phyloP scores from a whole-genome alignment of 2,329 filamentous ascomycete species.

The Chaetomiaceae sp. region DNA sequence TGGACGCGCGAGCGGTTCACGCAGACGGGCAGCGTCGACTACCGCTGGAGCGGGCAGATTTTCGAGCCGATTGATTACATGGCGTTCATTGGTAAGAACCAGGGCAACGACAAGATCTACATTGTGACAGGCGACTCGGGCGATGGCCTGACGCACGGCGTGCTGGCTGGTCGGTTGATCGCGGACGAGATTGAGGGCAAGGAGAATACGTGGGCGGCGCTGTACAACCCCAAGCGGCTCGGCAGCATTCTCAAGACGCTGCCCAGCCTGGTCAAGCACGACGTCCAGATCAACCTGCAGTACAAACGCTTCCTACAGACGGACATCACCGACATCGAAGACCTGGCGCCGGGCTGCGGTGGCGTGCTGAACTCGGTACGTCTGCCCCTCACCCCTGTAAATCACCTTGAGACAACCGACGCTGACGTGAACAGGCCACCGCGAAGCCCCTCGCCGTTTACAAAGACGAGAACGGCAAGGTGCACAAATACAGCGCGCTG shows the following conservation, averaged over 20 bases:
- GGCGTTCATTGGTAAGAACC: constrained; percentile 51
- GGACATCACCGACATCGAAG: constrained; percentile 52
- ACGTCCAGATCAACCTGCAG: constrained; percentile 49
- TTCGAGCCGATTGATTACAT: constrained; percentile 50
- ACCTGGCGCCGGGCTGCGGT: constrained; percentile 42
- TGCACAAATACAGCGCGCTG: constrained; percentile 45
- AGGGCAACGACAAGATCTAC: constrained; percentile 44
- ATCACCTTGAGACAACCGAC: neutral
- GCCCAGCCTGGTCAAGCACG: constrained; percentile 42
- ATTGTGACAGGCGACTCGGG: constrained; percentile 52
- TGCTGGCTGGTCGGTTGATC: constrained; percentile 45
- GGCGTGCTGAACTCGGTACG: constrained; percentile 44
- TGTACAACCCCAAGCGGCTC: constrained; percentile 47
- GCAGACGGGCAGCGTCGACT: constrained; percentile 43
- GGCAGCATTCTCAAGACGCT: constrained; percentile 39
- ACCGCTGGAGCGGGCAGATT: constrained; percentile 52
- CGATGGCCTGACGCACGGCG: constrained; percentile 51
- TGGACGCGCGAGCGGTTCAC: constrained; percentile 51
- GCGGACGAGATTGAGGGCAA: constrained; percentile 47
- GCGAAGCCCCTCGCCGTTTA: constrained; percentile 48
- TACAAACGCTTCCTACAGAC: constrained; percentile 49
- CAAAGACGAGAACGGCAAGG: constrained; percentile 47
- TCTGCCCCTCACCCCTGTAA: neutral
- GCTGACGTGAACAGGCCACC: constrained; percentile 23
- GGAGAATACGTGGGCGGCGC: constrained; percentile 41